Percentiles rank a stretch among this genome's conserved stretches.
Conservation (phyloP, 768 basidiomycete species). For the Lyophyllum atratum region DNA sequence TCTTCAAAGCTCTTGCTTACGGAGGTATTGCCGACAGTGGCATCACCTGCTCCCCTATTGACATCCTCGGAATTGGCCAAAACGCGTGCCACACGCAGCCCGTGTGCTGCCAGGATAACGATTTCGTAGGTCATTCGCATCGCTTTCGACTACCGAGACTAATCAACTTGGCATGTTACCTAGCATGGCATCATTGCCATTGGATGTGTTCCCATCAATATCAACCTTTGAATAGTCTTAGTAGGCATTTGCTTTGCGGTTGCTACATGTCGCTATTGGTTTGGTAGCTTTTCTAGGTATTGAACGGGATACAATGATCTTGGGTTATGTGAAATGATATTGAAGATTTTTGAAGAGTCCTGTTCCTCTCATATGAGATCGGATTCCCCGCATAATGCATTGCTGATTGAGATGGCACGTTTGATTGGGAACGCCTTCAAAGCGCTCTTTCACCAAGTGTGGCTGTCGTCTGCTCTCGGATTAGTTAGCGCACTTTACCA, state of each 20-base stretch:
- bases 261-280: too few species aligned
- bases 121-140: conserved; percentile 22
- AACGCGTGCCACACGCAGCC: conserved; percentile 30
- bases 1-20: neutral
- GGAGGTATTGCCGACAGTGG: conserved; percentile 18
- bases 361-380: too few species aligned
- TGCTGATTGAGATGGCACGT: too few species aligned
- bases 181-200: conserved; percentile 37
- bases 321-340: too few species aligned
- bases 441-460: too few species aligned
- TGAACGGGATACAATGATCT: too few species aligned
- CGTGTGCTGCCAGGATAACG: conserved; percentile 42
- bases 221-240: conserved; percentile 6
- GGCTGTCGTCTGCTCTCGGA: too few species aligned
- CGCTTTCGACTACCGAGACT: neutral
- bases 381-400: too few species aligned
- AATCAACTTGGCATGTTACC: neutral
- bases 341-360: too few species aligned
- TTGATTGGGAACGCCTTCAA: too few species aligned
- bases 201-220: conserved; percentile 41
- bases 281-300: too few species aligned
- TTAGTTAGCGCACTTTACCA: too few species aligned
- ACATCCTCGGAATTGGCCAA: conserved; percentile 24
- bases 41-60: conserved; percentile 30
- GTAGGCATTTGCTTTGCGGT: neutral